Evolutionary conservation across 179 eudicot genomes (phyloP).

Genomic region (Carnegiea gigantea): DNA sequence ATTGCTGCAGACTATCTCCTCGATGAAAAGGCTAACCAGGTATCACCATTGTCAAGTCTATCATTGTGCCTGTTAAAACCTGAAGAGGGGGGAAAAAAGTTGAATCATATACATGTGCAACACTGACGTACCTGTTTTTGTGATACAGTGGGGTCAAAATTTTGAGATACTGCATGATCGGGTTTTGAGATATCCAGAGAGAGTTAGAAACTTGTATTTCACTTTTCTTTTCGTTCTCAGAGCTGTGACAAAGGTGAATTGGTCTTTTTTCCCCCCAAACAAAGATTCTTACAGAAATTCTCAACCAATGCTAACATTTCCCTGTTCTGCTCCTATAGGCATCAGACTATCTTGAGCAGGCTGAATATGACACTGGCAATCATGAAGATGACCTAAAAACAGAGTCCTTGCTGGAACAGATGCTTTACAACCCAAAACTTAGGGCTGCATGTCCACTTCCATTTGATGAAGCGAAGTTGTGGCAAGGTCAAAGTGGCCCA

Average conservation of each 20-base stretch:
- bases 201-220: conserved; percentile 86
- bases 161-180: conserved; percentile 67
- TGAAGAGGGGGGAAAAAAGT: too few species aligned
- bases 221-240: conserved; percentile 86
- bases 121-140: conserved; percentile 14
- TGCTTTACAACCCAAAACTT: conserved; percentile 68
- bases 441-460: conserved; percentile 90
- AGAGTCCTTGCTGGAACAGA: conserved; percentile 70
- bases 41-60: conserved; percentile 8
- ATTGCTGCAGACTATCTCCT: conserved; percentile 90
- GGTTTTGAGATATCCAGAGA: conserved; percentile 66
- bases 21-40: conserved; percentile 73
- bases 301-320: neutral
- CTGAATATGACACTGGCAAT: conserved; percentile 94
- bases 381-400: conserved; percentile 78
- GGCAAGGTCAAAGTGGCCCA: conserved; percentile 95
- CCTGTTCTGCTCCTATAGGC: conserved; percentile 44
- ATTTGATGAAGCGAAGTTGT: conserved; percentile 88
- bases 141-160: conserved; percentile 84
- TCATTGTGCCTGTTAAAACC: too few species aligned
- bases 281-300: neutral
- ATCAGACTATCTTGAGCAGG: conserved; percentile 82
- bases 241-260: conserved; percentile 81
- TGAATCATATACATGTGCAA: neutral
- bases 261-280: neutral